Evolutionary conservation across 2,329 filamentous ascomycete genomes (phyloP), one percentile per base, ranked within the genome.

Genomic region (Pseudogymnoascus sp.): DNA sequence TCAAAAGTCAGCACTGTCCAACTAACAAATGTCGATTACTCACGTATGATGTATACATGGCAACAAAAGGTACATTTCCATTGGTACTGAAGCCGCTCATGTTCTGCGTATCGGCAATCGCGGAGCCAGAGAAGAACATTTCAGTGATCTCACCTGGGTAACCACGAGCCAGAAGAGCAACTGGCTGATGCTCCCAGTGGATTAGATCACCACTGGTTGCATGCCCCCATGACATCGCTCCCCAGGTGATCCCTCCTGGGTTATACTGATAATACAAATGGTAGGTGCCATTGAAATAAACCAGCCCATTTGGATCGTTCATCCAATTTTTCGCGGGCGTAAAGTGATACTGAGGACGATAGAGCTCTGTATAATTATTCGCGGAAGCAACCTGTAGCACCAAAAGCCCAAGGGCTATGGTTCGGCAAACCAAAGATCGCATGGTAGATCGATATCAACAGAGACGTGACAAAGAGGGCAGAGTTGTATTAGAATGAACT

Each of bases 261-360:
- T 82, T 81, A 80, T 79, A 84, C 70, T 88, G 85, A 68, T 88
- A 88, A 73, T 88, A 88, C 0, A 87, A 67, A 67, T 88, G 84
- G 72, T 83, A 88, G 0, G 78, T 75, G 5, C 82, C 82, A 52
- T 82, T 76, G 2, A 72, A 75, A 62, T 43, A 43, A 12, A 43
- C 3, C 18, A 86, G 84, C 67, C 85, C 85, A 71, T 87, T 88
- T 1, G 85, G 84, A 65, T 88, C 85, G 64, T 86, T 86, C 75
- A 81, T 79, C 67, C 80, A 82, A 65, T 78, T 73, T 37, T 77
- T 67, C 0, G 82, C 81, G 1, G 81, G 80, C 4, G 80, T 79
- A 69, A 79, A 85, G 69, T 85, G 83, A 9, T 83, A 73, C 41
- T 45, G 41, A 25, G 41, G 21, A n/a, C 41, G 41, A n/a, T 45